These are phyloP conservation scores for Thalia dealbata DNA, from an alignment of 176 grass and related monocot genomes.

Conservation along the genomic window DNA sequence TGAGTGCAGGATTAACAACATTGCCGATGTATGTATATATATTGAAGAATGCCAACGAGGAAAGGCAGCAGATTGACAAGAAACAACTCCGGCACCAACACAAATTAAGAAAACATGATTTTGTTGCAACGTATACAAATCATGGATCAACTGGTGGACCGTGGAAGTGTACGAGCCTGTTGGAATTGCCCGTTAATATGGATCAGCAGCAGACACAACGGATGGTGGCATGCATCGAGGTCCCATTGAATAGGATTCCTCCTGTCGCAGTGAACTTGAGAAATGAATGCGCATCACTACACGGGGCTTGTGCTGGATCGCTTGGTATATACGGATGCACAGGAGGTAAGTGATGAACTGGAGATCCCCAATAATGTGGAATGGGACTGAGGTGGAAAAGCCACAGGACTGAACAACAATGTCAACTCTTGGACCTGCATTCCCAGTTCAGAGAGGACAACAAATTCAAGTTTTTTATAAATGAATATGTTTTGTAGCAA, in stretches of 20 bases:
- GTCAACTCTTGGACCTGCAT: conserved; percentile 47
- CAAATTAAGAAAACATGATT: too few species aligned
- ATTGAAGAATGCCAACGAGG: too few species aligned
- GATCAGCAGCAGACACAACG: conserved; percentile 4
- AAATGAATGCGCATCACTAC: conserved; percentile 14
- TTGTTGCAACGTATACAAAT: too few species aligned
- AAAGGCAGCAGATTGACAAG: neutral
- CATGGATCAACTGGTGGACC: neutral
- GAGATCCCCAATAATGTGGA: conserved; percentile 23
- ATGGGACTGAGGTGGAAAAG: conserved; percentile 20
- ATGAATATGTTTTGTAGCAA: neutral
- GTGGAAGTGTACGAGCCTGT: neutral
- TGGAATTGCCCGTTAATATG: conserved; percentile 19
- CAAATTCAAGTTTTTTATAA: conserved; percentile 1
- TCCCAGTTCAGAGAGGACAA: conserved; percentile 12
- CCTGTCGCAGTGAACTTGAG: neutral
- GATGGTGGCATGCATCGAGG: conserved; percentile 8
- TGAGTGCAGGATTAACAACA: neutral
- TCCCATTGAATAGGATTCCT: conserved; percentile 15
- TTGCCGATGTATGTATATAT: neutral
- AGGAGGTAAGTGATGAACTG: conserved; percentile 17
- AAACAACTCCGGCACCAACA: neutral
- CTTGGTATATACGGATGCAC: conserved; percentile 22
- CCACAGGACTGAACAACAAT: conserved; percentile 32
- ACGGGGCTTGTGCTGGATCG: conserved; percentile 9